Evolutionary conservation across 495 filamentous ascomycete genomes (phyloP).

Genomic region (Penicillium maclennaniae): DNA sequence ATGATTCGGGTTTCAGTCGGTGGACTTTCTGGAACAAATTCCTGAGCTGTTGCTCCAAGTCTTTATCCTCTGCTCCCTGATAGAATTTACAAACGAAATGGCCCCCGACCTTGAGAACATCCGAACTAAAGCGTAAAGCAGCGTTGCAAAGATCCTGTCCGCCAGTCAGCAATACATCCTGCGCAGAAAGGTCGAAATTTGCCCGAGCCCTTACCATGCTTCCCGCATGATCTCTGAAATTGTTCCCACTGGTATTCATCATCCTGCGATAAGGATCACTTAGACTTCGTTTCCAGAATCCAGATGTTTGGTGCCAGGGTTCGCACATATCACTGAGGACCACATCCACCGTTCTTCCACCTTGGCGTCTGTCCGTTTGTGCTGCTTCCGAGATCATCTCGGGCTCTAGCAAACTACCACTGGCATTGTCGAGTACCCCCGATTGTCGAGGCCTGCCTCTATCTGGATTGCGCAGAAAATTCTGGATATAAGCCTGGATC

Average conservation of each 20-base stretch:
- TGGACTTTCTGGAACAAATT: constrained; percentile 73
- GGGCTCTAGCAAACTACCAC: constrained; percentile 12
- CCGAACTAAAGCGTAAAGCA: constrained; percentile 75
- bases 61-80: constrained; percentile 79
- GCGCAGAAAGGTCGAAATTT: constrained; percentile 18
- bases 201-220: constrained; percentile 74
- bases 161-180: constrained; percentile 55
- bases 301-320: constrained; percentile 80
- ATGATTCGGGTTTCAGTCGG: constrained; percentile 85
- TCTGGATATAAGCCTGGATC: constrained; percentile 70
- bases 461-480: constrained; percentile 64
- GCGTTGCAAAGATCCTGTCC: constrained; percentile 80
- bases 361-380: background rate
- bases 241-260: constrained; percentile 95
- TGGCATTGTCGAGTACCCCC: constrained; percentile 6
- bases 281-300: constrained; percentile 78
- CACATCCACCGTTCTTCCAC: constrained; percentile 72
- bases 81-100: constrained; percentile 98
- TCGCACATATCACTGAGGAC: constrained; percentile 98
- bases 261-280: constrained; percentile 94
- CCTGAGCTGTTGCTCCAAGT: constrained; percentile 65
- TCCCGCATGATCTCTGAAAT: constrained; percentile 81
- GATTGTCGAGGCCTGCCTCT: constrained; percentile 48
- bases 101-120: constrained; percentile 76
- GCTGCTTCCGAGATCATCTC: constrained; percentile 7